Base-by-base conservation (phyloP, 192 early-diverging fungal genomes). In the Coemansia sp. region DNA sequence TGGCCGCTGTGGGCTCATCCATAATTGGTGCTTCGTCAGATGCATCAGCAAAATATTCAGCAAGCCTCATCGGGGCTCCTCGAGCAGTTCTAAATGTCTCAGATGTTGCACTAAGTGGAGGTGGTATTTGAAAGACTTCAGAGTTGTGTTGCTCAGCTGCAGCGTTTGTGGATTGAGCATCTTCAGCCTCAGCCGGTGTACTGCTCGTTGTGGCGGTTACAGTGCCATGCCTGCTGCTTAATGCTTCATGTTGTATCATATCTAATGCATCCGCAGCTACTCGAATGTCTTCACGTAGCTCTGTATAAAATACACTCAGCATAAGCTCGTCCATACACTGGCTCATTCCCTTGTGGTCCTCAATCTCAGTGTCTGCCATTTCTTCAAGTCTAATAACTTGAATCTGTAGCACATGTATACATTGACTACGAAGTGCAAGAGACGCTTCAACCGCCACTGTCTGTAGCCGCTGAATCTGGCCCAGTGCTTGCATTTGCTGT, bases 1-100 rank as follows among this genome's bases (percentile, higher is more conserved):
- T 30, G 14, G 64, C 21, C 55, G 20, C 8, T 30, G 32, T 17
- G 17, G 39, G 54, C 42, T 66, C 33, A 6, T 27, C 25, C 17
- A 1, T 24, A 21, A n/a, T 30, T 17, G 51, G 20, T 2, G 39
- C 54, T 24, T 33, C 51, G 3, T 64, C 36, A 3, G 52, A 54
- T 0, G 3, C 11, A 5, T 21, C 60, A 5, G 51, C 50, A 50
- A 42, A 50, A 8, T 51, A 31, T 31, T 64, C 57, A 19, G 64
- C 20, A 6, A 66, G 55, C 22, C 11, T 56, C 29, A 51, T 39
- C 9, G 69, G 68, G 23, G 32, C 61, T n/a, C 69, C 74, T 1
- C 74, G 68, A 6, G 74, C 74, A 5, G 74, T 76, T 20, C 55
- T 29, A 67, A 76, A 76, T 21, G 74, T 73, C 2, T 72, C 76